Conservation (phyloP, 805 yeast genomes). For the Yarrowia sp. region DNA sequence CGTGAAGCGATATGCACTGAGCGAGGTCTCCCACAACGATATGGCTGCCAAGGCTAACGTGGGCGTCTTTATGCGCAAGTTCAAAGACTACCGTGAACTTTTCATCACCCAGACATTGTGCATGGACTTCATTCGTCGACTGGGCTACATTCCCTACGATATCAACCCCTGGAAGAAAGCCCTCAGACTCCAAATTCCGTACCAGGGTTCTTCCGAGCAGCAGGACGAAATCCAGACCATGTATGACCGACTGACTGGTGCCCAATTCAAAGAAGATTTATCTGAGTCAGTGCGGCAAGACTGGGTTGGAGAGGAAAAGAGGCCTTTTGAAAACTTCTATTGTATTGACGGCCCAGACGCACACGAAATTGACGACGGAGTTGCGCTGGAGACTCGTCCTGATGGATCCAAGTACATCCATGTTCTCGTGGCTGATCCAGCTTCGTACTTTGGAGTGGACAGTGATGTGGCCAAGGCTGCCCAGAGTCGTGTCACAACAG, state of each 20-base stretch:
- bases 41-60: slow-evolving; percentile 40
- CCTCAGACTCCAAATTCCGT: slow-evolving; percentile 18
- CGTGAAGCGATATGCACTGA: slow-evolving; percentile 42
- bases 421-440: slow-evolving; percentile 88
- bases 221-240: slow-evolving; percentile 32
- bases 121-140: slow-evolving; percentile 8
- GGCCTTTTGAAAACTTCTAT: slow-evolving; percentile 53
- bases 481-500: slow-evolving; percentile 54
- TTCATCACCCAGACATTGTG: slow-evolving; percentile 12
- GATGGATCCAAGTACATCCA: slow-evolving; percentile 53
- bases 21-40: slow-evolving; percentile 42
- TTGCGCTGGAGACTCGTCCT: slow-evolving; percentile 57
- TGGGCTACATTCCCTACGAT: slow-evolving; percentile 25
- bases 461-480: slow-evolving; percentile 19
- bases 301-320: slow-evolving; percentile 4
- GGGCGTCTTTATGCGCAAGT: slow-evolving; percentile 20
- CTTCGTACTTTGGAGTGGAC: slow-evolving; percentile 59
- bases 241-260: neutral
- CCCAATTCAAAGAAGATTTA: neutral
- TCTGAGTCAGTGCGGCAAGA: neutral
- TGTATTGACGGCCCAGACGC: slow-evolving; percentile 86
- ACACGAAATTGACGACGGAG: slow-evolving; percentile 93
- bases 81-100: slow-evolving; percentile 3
- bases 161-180: slow-evolving; percentile 30
- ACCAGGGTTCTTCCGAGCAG: slow-evolving; percentile 15